Conservation (phyloP, 2,329 filamentous ascomycete species). For the Ceratocystiopsis brevicomis region DNA sequence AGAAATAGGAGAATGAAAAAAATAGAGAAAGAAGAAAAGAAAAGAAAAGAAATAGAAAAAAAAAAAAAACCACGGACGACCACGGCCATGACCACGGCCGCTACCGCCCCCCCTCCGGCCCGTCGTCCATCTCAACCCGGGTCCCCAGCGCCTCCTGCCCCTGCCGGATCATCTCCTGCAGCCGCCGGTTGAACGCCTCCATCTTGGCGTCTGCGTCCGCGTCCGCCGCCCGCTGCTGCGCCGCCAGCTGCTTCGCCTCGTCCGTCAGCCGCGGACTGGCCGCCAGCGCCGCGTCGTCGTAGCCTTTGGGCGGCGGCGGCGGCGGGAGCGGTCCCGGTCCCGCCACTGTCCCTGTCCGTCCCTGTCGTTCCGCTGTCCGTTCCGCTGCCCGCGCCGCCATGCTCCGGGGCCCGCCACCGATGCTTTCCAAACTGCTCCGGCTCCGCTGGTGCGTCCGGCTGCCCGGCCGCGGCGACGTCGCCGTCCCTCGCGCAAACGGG, state of each 20-base stretch:
- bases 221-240: constrained; percentile 54
- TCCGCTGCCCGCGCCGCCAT: constrained; percentile 8
- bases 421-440: too few species aligned
- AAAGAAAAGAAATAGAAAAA: too few species aligned
- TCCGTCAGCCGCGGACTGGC: constrained; percentile 34
- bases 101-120: too few species aligned
- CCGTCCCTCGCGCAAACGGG: constrained; percentile 4
- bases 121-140: constrained; percentile 40
- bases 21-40: too few species aligned
- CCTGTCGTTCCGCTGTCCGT: too few species aligned
- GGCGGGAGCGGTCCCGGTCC: too few species aligned
- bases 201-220: constrained; percentile 63
- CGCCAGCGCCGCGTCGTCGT: constrained; percentile 8
- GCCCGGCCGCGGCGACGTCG: constrained; percentile 2
- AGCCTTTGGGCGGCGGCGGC: too few species aligned
- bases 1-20: too few species aligned
- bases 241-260: constrained; percentile 57
- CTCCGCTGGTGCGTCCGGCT: constrained; percentile 1
- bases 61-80: too few species aligned
- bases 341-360: too few species aligned
- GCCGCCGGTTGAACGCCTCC: constrained; percentile 55
- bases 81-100: too few species aligned
- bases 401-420: too few species aligned
- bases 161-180: constrained; percentile 76
- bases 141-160: constrained; percentile 73